Base-by-base conservation (phyloP, 1,284 basidiomycete species). In the Apiotrichum gracile region DNA sequence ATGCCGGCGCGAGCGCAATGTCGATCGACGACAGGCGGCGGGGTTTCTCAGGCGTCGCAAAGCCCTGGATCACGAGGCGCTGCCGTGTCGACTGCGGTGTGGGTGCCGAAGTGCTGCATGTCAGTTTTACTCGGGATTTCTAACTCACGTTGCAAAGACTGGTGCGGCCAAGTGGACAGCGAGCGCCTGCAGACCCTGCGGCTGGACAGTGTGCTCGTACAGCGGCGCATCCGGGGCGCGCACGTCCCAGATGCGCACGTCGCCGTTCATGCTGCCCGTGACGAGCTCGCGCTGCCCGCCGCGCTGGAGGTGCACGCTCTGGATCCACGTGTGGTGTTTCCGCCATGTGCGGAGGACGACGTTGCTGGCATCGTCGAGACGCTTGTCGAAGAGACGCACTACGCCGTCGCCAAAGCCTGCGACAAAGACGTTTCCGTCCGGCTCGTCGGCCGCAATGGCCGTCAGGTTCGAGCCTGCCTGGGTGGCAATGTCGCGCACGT, bases 391-490 rank as follows among this genome's bases (percentile, higher is more conserved):
- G 1, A 97, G 79, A 61, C 90, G 87, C 31, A 98, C 83, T 4
- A 82, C 81, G 9, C 96, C 96, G 73, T 98, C 91, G 3, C 88
- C 94, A 69, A 97, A 97, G 48, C 92, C 86, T 3, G 91, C 88
- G 21, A 90, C 80, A 72, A 97, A 92, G 9, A 87, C 84, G 51
- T 89, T 86, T 0, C 86, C 82, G 33, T 86, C 83, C 25, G 82
- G 67, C 52, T 74, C 81, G 63, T 97, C 92, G 19, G 88, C 88
- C 4, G 83, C 80, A 34, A 99, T 82, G 0, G 87, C 81, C 0
- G 96, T 97, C 5, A 96, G 82, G 47, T 91, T 91, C 60, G 89
- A 88, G 44, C 92, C 88, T 1, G 89, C 86, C 57, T 91, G 84
- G 0, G 96, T 98, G 29, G 88, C 84, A 52, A 97, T 78, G 49